Conservation (phyloP, 768 basidiomycete species). For the Psilocybe cubensis region DNA sequence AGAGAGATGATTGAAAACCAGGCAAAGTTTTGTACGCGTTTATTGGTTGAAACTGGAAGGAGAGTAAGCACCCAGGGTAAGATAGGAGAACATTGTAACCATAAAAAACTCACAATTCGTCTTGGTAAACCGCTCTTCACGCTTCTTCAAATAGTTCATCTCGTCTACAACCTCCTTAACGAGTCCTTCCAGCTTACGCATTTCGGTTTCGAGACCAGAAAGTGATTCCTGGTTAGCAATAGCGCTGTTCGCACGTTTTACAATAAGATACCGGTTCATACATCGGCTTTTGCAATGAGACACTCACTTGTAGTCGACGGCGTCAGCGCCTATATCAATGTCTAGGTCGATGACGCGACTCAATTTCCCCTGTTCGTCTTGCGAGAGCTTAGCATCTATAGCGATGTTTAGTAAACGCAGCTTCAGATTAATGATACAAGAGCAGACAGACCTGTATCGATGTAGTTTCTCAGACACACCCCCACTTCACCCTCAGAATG, state of each 20-base stretch:
- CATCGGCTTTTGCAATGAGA: neutral
- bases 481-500: conserved; percentile 95
- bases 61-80: conserved; percentile 3
- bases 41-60: conserved; percentile 82
- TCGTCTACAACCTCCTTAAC: conserved; percentile 96
- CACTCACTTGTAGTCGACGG: conserved; percentile 96
- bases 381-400: conserved; percentile 31
- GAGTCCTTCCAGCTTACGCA: conserved; percentile 95
- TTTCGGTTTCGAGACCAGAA: conserved; percentile 95
- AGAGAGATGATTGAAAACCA: conserved; percentile 86
- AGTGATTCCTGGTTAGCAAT: conserved; percentile 98
- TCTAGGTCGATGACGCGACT: conserved; percentile 87
- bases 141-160: conserved; percentile 84
- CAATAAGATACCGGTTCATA: neutral
- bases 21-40: conserved; percentile 90
- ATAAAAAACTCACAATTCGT: conserved; percentile 74
- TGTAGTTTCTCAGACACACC: conserved; percentile 88
- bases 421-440: neutral
- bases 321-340: conserved; percentile 97
- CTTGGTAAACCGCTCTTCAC: conserved; percentile 86
- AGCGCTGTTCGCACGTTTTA: conserved; percentile 55
- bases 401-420: neutral
- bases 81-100: neutral
- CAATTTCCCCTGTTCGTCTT: conserved; percentile 52
- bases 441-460: conserved; percentile 61